These are phyloP conservation scores for Carex sylvatica DNA, from an alignment of 202 grass and related monocot species.

Conservation along the genomic window DNA sequence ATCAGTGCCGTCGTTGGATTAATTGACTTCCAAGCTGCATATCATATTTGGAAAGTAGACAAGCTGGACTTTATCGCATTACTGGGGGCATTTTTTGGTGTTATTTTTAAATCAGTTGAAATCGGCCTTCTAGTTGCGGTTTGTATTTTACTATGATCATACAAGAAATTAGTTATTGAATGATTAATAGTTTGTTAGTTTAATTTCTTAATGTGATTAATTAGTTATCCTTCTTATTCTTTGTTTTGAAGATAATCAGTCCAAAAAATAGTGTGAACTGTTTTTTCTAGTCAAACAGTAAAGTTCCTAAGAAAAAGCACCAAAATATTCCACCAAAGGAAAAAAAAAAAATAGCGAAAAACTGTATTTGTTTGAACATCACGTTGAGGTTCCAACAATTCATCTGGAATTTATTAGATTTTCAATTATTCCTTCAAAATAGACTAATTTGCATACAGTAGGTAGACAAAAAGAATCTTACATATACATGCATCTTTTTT, in stretches of 20 bases:
- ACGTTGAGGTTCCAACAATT: not conserved
- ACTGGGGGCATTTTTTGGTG: slow-evolving; percentile 84
- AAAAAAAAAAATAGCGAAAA: not conserved
- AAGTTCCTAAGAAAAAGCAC: not conserved
- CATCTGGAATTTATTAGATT: not conserved
- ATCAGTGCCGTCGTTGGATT: slow-evolving; percentile 63
- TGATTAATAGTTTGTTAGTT: not conserved
- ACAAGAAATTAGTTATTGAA: not conserved
- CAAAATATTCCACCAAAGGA: not conserved
- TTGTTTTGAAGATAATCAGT: not conserved
- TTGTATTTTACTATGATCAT: slow-evolving; percentile 8
- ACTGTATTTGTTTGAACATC: not conserved
- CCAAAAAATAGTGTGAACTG: not conserved
- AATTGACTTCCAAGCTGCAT: slow-evolving; percentile 59
- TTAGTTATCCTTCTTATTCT: not conserved
- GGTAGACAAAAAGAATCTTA: not conserved
- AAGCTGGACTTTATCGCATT: slow-evolving; percentile 78
- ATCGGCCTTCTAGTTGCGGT: slow-evolving; percentile 81
- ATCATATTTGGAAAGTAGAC: slow-evolving; percentile 90
- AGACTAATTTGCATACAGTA: slow-evolving; percentile 35
- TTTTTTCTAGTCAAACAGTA: not conserved
- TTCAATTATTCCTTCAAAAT: slow-evolving; percentile 8
- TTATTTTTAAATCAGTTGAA: slow-evolving; percentile 79
- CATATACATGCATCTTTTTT: slow-evolving; percentile 10
- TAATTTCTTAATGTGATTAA: not conserved